phyloP scores from a whole-genome alignment of 208 protist genomes.

The Acanthamoeba triangularis region DNA sequence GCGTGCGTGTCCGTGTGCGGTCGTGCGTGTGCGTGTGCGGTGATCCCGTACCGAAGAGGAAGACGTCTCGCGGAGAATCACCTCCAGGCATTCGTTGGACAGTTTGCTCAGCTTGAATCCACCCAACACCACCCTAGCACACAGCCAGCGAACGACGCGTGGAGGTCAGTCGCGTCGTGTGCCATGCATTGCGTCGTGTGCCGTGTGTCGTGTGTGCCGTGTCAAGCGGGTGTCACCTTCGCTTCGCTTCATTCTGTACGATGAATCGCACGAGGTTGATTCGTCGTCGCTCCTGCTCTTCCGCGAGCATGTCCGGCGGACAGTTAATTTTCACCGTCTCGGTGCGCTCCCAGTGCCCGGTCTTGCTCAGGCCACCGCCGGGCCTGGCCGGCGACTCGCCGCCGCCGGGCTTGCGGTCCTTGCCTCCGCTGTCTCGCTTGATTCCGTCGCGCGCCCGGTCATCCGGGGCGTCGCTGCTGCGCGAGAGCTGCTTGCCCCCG shows the following conservation, averaged over 20 bases:
- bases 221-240: not conserved
- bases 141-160: not conserved
- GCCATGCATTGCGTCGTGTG: too few relatives aligned
- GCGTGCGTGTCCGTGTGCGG: too few relatives aligned
- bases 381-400: not conserved
- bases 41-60: not conserved
- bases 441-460: not conserved
- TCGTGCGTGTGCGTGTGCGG: too few relatives aligned
- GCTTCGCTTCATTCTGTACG: conserved; percentile 18
- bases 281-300: conserved; percentile 29
- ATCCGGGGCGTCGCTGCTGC: not conserved
- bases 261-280: conserved; percentile 29
- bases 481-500: not conserved
- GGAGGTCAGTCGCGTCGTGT: too few relatives aligned
- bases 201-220: not conserved
- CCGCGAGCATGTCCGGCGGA: not conserved
- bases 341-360: not conserved
- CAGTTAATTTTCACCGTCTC: not conserved
- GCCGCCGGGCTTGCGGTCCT: not conserved
- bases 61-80: not conserved
- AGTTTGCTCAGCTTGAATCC: conserved; percentile 74
- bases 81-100: not conserved
- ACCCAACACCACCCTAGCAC: conserved; percentile 35
- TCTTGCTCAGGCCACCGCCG: not conserved
- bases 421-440: not conserved